Evolutionary conservation across 352 stramenopile genomes (phyloP), one percentile per base, ranked within the genome.

Genomic region (Globisporangium emineosum): DNA sequence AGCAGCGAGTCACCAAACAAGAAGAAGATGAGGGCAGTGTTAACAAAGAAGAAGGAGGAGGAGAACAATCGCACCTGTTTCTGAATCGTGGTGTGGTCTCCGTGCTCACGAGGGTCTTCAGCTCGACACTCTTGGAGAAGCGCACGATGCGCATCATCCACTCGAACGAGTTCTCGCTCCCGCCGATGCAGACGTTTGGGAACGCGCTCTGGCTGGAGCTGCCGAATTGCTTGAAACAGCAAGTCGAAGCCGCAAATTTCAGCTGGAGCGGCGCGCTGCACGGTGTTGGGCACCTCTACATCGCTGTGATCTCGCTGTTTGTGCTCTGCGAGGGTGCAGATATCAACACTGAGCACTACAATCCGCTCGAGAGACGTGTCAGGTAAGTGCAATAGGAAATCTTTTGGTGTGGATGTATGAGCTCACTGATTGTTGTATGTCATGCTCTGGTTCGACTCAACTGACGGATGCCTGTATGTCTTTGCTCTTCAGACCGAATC

Each of bases 201-300:
- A 85, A 97, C 67, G 97, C 88, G 9, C 65, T 98, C 13, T 99
- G 97, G 97, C 72, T 99, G 15, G 96, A 99, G 71, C 72, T 98
- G 5, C 90, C 93, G 8, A 57, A 70, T 33, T 30, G 55, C 35
- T 45, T 96, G 13, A 70, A 71, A 33, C 60, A 72, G 0, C 27
- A 75, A 19, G 74, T 94, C 0, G 76, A 91, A 60, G 57, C 27
- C 0, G 65, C 37, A 0, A 66, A 65, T 6, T 70, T 62, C 23
- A 60, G 60, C 30, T 92, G 77, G 81, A 78, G 58, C 43, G 76
- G 72, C 56, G 79, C 85, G 5, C 56, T 94, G 13, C 86, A 96
- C 62, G 86, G 84, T 12, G 78, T 98, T 0, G 95, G 91, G 15
- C 97, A 99, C 77, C 56, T 96, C 2, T 80, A 98, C 60, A 68